Base-by-base conservation (phyloP, 2,329 filamentous ascomycete species). In the Exophiala viscosa region DNA sequence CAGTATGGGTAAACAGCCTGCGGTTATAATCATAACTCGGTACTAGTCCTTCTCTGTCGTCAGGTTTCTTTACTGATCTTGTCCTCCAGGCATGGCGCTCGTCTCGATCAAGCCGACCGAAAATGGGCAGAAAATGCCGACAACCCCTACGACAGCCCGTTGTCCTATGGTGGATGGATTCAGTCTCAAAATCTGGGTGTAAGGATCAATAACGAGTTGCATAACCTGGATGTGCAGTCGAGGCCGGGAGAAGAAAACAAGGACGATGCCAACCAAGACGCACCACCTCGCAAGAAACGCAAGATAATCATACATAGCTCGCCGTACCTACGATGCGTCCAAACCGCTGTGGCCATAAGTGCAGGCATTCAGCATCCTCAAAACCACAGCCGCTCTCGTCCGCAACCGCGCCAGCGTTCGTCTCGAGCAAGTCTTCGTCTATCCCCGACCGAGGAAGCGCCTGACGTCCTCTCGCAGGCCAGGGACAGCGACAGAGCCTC, bases 111-210 rank as follows among this genome's bases (percentile, higher is more conserved):
- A 50, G 90, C 91, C 57, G 91, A 99, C 77, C 90, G 91, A 68
- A 84, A 89, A 69, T 99, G 93, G 93, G 90, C 96, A 70, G 80
- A 96, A 49, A 87, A 88, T 28, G 96, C 93, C 5, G 88, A 91
- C 1, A 91, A 90, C 5, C 93, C 93, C 1, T 99, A 97, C 76
- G 92, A 99, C 61, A 89, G 93, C 60, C 93, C 93, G 45, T 78
- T 99, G 52, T 96, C 91, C 2, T 97, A 96, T 67, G 88, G 89
- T 62, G 93, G 93, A 60, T 96, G 93, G 87, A 82, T 86, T 11
- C 93, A 97, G 70, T 86, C 88, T 48, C 85, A 87, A 62, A 83
- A 85, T 4, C 81, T 96, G 18, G 93, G 93, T 13, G 79, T 84
- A 56, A 85, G 90, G 55, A 96, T 99, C 58, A 87, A 83, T n/a